phyloP scores from a whole-genome alignment of 176 grass and related monocot species.

The Melocanna baccifera region DNA sequence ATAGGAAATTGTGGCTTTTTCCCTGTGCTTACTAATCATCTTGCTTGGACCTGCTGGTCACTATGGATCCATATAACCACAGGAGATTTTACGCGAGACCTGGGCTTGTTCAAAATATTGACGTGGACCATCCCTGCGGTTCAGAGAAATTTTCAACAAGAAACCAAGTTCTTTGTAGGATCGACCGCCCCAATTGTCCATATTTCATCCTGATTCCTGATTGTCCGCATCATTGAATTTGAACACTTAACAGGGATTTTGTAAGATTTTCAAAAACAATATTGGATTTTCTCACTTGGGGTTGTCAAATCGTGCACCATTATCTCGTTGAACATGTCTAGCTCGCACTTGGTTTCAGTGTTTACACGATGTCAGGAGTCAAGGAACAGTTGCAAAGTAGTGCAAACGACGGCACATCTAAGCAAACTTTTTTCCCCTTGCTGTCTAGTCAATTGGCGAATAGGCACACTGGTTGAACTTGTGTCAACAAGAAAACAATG shows the following conservation, averaged over 20 bases:
- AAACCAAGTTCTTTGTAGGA: not conserved
- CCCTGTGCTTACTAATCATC: not conserved
- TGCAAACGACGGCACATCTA: not conserved
- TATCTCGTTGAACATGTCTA: not conserved
- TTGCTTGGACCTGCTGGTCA: not conserved
- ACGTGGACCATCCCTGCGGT: not conserved
- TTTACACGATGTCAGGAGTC: not conserved
- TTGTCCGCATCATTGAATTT: not conserved
- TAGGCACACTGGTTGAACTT: not conserved
- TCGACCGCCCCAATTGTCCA: not conserved
- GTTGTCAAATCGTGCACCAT: not conserved
- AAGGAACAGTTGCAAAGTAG: not conserved
- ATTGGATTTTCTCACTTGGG: not conserved
- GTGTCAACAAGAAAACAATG: not conserved
- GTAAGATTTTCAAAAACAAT: not conserved
- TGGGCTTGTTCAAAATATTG: not conserved
- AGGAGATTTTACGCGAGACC: not conserved
- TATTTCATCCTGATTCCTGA: not conserved
- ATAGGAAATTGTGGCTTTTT: not conserved
- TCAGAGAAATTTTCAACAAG: not conserved
- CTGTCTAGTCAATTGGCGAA: not conserved
- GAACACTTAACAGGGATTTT: not conserved
- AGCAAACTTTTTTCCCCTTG: not conserved
- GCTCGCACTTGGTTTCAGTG: not conserved
- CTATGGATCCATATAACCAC: not conserved